Evolutionary conservation across 371 early-diverging fungal genomes (phyloP).

Genomic region (Apophysomyces ossiformis): DNA sequence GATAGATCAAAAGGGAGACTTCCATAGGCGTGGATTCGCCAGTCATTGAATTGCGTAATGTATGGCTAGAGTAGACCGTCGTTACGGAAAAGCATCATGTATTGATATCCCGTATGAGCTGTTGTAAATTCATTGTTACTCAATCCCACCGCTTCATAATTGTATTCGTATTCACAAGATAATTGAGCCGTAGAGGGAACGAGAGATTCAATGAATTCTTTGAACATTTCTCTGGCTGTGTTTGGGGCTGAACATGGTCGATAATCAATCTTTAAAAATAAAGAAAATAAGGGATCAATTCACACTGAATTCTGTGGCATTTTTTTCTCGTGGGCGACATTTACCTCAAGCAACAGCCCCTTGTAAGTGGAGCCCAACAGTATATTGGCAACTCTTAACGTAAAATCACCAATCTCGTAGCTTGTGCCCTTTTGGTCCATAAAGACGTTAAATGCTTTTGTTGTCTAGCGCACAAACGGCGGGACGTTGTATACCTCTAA

Average conservation of each 20-base stretch:
- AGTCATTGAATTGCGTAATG: no score
- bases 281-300: background rate
- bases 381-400: conserved; percentile 55
- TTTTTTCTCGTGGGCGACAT: background rate
- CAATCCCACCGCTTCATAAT: conserved; percentile 51
- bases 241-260: conserved; percentile 53
- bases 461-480: no score
- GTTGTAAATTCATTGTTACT: conserved; percentile 51
- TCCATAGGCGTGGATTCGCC: no score
- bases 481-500: conserved; percentile 38
- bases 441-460: no score
- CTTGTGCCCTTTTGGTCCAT: conserved; percentile 40
- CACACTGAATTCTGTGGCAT: background rate
- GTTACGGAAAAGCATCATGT: conserved; percentile 53
- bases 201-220: conserved; percentile 51
- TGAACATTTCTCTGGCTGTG: conserved; percentile 37
- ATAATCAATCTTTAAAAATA: conserved; percentile 44
- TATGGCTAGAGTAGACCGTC: conserved; percentile 43
- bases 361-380: conserved; percentile 54
- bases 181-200: conserved; percentile 51
- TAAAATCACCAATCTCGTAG: conserved; percentile 59
- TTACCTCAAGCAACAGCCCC: conserved; percentile 54
- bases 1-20: no score
- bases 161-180: conserved; percentile 53
- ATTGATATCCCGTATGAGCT: conserved; percentile 61